Evolutionary conservation across 2,329 filamentous ascomycete species (phyloP).

Genomic region (Talaromyces islandicus): DNA sequence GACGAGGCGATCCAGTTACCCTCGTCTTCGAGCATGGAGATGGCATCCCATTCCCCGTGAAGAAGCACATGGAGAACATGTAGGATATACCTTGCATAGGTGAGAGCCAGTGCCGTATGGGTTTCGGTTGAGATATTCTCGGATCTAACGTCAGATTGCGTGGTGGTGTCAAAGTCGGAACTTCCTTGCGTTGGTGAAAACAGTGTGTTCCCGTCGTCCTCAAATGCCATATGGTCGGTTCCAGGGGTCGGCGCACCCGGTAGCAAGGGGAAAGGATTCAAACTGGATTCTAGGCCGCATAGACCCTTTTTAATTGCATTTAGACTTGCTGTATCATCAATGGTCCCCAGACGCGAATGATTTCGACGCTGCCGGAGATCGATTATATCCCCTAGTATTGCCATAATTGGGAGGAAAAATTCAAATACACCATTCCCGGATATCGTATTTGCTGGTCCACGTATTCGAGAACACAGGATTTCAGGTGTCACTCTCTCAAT

Average conservation of each 20-base stretch:
- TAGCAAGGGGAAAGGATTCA: not conserved
- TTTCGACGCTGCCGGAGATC: slow-evolving; percentile 41
- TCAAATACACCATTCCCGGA: slow-evolving; percentile 45
- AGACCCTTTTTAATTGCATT: not conserved
- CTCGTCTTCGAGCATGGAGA: slow-evolving; percentile 45
- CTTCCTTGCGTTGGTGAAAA: not conserved
- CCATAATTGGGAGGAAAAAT: slow-evolving; percentile 47
- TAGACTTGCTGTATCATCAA: slow-evolving; percentile 28
- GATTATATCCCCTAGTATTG: slow-evolving; percentile 45
- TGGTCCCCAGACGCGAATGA: slow-evolving; percentile 38
- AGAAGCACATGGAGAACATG: slow-evolving; percentile 46
- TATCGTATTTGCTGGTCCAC: slow-evolving; percentile 31
- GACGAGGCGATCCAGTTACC: slow-evolving; percentile 46
- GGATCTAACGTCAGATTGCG: not conserved
- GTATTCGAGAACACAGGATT: not conserved
- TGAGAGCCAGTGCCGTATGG: slow-evolving; percentile 31
- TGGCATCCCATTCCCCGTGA: slow-evolving; percentile 47
- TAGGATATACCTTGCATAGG: slow-evolving; percentile 44
- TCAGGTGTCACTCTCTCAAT: not conserved
- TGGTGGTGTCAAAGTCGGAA: not conserved
- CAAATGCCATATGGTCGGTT: not conserved
- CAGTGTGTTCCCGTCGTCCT: slow-evolving; percentile 13
- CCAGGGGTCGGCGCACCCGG: not conserved
- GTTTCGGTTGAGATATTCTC: not conserved
- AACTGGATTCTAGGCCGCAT: not conserved